These are phyloP conservation scores for Thielaviopsis populi DNA, from an alignment of 2,329 filamentous ascomycete genomes.

Conservation along the genomic window DNA sequence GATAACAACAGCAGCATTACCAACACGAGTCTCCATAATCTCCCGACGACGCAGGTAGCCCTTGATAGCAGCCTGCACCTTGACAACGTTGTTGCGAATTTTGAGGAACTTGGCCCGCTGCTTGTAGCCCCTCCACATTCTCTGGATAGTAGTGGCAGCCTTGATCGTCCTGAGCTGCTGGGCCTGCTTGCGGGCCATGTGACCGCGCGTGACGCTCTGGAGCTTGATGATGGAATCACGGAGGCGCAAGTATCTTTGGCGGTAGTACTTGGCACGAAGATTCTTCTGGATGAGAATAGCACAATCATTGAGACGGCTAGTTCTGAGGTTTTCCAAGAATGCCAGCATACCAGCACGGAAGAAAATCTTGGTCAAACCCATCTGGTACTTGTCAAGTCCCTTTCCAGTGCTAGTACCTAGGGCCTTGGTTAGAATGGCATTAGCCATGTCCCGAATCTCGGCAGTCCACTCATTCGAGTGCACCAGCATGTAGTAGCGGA, in stretches of 20 bases:
- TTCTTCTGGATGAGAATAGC: constrained; percentile 99
- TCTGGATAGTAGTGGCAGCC: constrained; percentile 86
- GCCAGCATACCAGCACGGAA: constrained; percentile 98
- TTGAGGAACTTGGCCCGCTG: constrained; percentile 65
- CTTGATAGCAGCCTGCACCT: constrained; percentile 81
- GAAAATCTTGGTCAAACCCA: constrained; percentile 97
- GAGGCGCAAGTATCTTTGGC: constrained; percentile 76
- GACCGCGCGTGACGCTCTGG: constrained; percentile 64
- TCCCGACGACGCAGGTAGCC: constrained; percentile 80
- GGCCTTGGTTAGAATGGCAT: constrained; percentile 78
- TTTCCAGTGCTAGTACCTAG: constrained; percentile 62
- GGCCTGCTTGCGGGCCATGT: constrained; percentile 60
- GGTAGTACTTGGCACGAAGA: constrained; percentile 84
- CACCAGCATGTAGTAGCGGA: constrained; percentile 96
- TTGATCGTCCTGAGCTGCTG: constrained; percentile 70
- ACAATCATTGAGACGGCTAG: constrained; percentile 77
- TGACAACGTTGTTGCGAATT: constrained; percentile 69
- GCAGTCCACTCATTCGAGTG: constrained; percentile 81
- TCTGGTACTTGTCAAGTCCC: constrained; percentile 84
- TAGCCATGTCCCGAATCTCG: constrained; percentile 86
- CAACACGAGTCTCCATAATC: constrained; percentile 85
- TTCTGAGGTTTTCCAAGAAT: constrained; percentile 87
- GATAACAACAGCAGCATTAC: constrained; percentile 80
- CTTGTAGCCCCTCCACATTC: constrained; percentile 86
- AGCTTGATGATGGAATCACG: constrained; percentile 65